phyloP scores from a whole-genome alignment of 768 basidiomycete species.

The Dioszegia crocea region DNA sequence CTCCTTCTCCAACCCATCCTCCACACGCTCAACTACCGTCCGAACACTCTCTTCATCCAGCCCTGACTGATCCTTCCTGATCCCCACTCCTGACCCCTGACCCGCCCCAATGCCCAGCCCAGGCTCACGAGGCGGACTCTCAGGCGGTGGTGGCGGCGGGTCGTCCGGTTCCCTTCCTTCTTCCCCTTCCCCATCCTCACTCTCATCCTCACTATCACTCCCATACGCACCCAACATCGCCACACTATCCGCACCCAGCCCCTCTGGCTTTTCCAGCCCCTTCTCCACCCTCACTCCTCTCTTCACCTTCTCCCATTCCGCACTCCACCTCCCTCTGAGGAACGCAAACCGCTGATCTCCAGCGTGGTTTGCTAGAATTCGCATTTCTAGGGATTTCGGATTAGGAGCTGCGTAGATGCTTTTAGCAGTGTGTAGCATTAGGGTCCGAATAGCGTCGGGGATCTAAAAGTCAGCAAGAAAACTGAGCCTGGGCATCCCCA shows the following conservation, averaged over 20 bases:
- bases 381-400: conserved; percentile 75
- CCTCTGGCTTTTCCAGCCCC: conserved; percentile 17
- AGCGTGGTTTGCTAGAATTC: conserved; percentile 82
- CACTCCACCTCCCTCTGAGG: conserved; percentile 69
- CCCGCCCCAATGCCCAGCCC: no score
- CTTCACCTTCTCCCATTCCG: conserved; percentile 61
- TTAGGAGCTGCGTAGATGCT: conserved; percentile 70
- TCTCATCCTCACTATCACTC: conserved; percentile 48
- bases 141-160: conserved; percentile 1
- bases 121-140: neutral
- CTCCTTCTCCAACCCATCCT: neutral
- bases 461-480: neutral
- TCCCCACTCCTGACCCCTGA: no score
- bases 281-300: conserved; percentile 43
- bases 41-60: neutral
- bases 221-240: conserved; percentile 53
- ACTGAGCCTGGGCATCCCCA: neutral
- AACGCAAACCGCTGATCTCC: conserved; percentile 74
- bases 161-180: neutral
- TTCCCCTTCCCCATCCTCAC: conserved; percentile 29
- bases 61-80: neutral
- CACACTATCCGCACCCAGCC: neutral
- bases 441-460: conserved; percentile 59
- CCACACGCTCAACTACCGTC: neutral
- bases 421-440: conserved; percentile 71